Conservation (phyloP, 164 flowering plant genomes). For the Sextonia rubra region DNA sequence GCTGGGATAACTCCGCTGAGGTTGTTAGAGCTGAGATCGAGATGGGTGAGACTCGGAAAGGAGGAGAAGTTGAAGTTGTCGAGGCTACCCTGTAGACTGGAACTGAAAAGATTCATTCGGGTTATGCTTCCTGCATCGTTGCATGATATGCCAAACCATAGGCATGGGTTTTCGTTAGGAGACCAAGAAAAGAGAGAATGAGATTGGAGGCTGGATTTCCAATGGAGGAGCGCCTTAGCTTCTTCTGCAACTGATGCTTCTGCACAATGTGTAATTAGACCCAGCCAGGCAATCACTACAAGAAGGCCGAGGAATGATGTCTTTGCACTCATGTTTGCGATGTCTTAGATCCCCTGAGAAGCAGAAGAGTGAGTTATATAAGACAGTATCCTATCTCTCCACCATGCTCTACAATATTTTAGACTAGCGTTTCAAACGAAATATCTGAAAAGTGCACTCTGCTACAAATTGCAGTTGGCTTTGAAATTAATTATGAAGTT, state of each 20-base stretch:
- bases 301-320: neutral
- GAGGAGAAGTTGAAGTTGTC: conserved; percentile 16
- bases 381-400: no score
- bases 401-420: no score
- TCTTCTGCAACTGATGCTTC: neutral
- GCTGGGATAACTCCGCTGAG: conserved; percentile 19
- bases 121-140: conserved; percentile 11
- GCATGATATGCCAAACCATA: conserved; percentile 21
- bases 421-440: no score
- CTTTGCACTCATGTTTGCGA: neutral
- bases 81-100: conserved; percentile 12
- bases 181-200: neutral
- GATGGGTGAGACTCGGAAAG: conserved; percentile 17
- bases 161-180: neutral
- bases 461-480: no score
- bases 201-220: neutral
- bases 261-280: neutral
- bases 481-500: no score
- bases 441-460: no score
- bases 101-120: conserved; percentile 7
- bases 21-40: conserved; percentile 10
- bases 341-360: no score
- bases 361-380: no score
- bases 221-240: neutral
- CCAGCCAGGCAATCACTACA: neutral